These are phyloP conservation scores for Drosera spatulata DNA, from an alignment of 179 eudicot genomes.

Conservation along the genomic window DNA sequence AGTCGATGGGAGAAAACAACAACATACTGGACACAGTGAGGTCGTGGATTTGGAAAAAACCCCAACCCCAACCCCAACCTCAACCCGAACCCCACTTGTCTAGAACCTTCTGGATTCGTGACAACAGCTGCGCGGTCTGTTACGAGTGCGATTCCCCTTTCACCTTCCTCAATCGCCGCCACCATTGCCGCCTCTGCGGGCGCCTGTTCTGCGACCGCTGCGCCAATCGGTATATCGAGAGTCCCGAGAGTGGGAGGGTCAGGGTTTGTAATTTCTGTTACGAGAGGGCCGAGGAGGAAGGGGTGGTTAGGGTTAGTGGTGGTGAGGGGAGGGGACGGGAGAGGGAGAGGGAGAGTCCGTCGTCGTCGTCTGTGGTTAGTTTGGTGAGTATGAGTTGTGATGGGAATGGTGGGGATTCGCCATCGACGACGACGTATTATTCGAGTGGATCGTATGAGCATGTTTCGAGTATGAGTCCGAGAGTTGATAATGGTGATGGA, in stretches of 20 bases:
- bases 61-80: constrained; percentile 9
- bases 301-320: too few species aligned
- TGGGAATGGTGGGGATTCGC: constrained; percentile 20
- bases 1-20: too few species aligned
- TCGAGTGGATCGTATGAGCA: constrained; percentile 48
- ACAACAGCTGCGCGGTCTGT: constrained; percentile 29
- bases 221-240: constrained; percentile 22
- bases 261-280: constrained; percentile 43
- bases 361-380: constrained; percentile 27
- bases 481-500: constrained; percentile 12
- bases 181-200: constrained; percentile 40
- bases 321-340: constrained; percentile 24
- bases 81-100: constrained; percentile 17
- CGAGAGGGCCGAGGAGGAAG: background rate
- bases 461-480: constrained; percentile 22
- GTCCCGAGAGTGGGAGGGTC: constrained; percentile 21
- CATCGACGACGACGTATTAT: constrained; percentile 20
- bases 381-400: constrained; percentile 30
- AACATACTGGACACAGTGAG: constrained; percentile 18
- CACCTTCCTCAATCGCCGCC: constrained; percentile 27
- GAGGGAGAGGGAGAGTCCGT: constrained; percentile 15
- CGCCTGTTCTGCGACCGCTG: constrained; percentile 37
- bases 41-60: constrained; percentile 23
- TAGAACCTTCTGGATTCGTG: constrained; percentile 44
- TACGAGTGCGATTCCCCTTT: constrained; percentile 32